phyloP scores from a whole-genome alignment of 2,329 filamentous ascomycete genomes.

The Harringtonia aguacate region DNA sequence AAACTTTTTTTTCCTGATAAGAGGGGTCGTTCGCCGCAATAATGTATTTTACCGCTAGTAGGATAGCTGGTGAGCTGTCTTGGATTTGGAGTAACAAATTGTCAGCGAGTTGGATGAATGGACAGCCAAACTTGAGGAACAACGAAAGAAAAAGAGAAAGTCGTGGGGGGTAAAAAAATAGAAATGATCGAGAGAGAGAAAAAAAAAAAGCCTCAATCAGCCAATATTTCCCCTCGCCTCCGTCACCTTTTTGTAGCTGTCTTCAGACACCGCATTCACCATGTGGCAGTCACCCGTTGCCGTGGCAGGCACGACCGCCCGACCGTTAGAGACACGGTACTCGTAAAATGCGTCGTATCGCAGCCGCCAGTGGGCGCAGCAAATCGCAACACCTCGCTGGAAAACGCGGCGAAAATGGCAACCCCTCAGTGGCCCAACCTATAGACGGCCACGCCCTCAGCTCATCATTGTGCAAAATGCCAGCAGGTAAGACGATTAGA shows the following conservation, averaged over 20 bases:
- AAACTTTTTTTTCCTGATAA: no score
- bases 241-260: background rate
- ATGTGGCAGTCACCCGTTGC: no score
- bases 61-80: no score
- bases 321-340: no score
- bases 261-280: background rate
- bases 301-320: no score
- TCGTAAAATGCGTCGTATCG: no score
- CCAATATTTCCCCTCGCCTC: background rate
- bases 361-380: background rate
- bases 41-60: no score
- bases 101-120: background rate
- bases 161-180: background rate
- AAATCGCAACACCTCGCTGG: conserved; percentile 10
- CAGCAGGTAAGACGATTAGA: background rate
- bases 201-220: background rate
- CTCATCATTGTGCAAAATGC: no score
- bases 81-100: background rate
- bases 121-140: background rate
- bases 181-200: background rate
- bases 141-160: background rate
- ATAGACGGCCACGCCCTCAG: background rate
- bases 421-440: conserved; percentile 10
- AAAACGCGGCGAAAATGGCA: conserved; percentile 14
- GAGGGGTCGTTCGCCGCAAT: no score